phyloP scores from a whole-genome alignment of 305 asterid genomes.

The Ajuga reptans region DNA sequence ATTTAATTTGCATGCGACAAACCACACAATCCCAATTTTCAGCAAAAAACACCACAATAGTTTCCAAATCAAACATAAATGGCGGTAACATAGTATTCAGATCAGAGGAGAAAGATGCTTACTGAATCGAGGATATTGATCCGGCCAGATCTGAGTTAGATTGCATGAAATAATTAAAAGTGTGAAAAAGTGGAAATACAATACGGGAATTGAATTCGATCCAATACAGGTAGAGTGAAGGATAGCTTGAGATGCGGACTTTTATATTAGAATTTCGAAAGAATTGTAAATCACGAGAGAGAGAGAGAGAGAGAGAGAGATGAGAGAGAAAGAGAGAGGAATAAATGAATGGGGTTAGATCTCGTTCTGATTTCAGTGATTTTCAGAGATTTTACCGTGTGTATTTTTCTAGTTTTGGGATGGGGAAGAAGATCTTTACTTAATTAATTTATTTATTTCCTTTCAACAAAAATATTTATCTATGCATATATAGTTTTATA shows the following conservation, averaged over 20 bases:
- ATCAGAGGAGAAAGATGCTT: slow-evolving; percentile 22
- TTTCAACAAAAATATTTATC: background rate
- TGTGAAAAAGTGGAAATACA: background rate
- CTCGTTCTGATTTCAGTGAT: slow-evolving; percentile 25
- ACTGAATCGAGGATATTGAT: slow-evolving; percentile 21
- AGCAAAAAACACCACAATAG: background rate
- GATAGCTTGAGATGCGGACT: slow-evolving; percentile 15
- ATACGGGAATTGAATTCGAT: slow-evolving; percentile 4
- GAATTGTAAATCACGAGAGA: slow-evolving; percentile 15
- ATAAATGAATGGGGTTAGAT: slow-evolving; percentile 27
- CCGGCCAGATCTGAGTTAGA: slow-evolving; percentile 29
- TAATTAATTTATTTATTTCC: background rate
- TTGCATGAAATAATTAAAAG: slow-evolving; percentile 5
- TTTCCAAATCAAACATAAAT: slow-evolving; percentile 3
- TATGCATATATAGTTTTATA: too few species aligned
- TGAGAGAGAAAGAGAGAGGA: too few species aligned
- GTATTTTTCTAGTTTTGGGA: slow-evolving; percentile 18
- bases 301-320: slow-evolving; percentile 8
- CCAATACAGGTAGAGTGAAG: slow-evolving; percentile 10
- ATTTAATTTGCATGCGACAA: background rate
- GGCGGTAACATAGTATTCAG: slow-evolving; percentile 3
- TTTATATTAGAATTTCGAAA: slow-evolving; percentile 14
- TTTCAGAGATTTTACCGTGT: slow-evolving; percentile 9
- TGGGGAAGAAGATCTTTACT: background rate
- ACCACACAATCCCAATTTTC: slow-evolving; percentile 13